phyloP scores from a whole-genome alignment of 2,329 filamentous ascomycete species.

The Claviceps humidiphila region DNA sequence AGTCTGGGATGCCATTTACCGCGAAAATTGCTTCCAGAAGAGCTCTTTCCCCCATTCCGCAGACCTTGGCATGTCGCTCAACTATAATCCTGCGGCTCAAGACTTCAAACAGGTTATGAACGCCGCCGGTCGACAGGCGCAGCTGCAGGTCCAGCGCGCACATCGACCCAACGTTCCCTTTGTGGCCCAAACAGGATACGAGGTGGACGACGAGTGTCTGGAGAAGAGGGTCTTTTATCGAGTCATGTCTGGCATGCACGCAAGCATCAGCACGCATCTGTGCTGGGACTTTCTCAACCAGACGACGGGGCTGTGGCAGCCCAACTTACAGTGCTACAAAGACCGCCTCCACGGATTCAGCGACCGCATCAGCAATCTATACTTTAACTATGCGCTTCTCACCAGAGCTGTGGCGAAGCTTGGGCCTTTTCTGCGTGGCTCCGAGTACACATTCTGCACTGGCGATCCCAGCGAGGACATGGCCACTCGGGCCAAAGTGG shows the following conservation, averaged over 20 bases:
- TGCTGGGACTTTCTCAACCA: constrained; percentile 96
- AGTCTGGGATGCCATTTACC: constrained; percentile 94
- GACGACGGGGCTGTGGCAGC: constrained; percentile 83
- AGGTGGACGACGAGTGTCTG: constrained; percentile 80
- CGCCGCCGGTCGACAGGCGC: constrained; percentile 44
- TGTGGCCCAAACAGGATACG: constrained; percentile 51
- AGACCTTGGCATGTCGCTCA: constrained; percentile 33
- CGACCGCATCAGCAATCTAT: constrained; percentile 90
- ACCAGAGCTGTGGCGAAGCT: constrained; percentile 86
- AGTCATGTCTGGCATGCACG: constrained; percentile 93
- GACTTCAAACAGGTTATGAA: constrained; percentile 50
- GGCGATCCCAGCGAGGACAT: constrained; percentile 70
- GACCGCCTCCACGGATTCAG: constrained; percentile 71
- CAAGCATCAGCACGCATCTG: constrained; percentile 89
- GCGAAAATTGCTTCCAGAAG: constrained; percentile 86
- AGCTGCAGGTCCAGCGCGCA: constrained; percentile 39
- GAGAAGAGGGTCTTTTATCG: constrained; percentile 99
- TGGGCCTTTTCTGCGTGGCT: constrained; percentile 55
- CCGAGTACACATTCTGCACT: constrained; percentile 78
- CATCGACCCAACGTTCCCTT: constrained; percentile 40
- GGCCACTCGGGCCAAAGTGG: constrained; percentile 68
- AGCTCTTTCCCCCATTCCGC: constrained; percentile 49
- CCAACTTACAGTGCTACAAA: constrained; percentile 82
- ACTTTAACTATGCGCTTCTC: constrained; percentile 98
- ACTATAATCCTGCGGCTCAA: constrained; percentile 39